Evolutionary conservation across 2,329 filamentous ascomycete species (phyloP).

Genomic region (Falciphora oryzae): DNA sequence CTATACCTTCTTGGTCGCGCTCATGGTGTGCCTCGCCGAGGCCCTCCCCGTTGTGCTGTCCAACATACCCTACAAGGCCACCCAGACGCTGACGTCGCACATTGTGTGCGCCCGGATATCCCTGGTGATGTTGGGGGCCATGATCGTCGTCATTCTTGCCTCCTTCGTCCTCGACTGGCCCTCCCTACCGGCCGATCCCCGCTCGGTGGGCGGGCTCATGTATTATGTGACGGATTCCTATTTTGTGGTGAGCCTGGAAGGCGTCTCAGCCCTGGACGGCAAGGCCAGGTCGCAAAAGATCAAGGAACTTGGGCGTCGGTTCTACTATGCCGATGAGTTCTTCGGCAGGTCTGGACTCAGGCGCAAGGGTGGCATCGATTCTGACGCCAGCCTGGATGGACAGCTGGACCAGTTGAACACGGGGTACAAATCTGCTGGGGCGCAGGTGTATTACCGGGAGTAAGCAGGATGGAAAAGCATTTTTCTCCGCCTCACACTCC

Average conservation of each 20-base stretch:
- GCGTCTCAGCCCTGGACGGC: conserved; percentile 20
- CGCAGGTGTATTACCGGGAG: neutral
- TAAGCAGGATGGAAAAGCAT: neutral
- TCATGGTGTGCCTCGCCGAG: conserved; percentile 40
- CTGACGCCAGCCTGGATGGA: conserved; percentile 12
- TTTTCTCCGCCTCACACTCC: no score
- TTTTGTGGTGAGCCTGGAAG: conserved; percentile 23
- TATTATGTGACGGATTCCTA: conserved; percentile 32
- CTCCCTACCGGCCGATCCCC: conserved; percentile 40
- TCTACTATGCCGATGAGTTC: conserved; percentile 25
- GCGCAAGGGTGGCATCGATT: conserved; percentile 20
- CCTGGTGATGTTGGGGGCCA: conserved; percentile 33
- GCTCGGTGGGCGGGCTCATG: conserved; percentile 39
- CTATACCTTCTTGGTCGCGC: conserved; percentile 34
- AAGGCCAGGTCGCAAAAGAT: conserved; percentile 22
- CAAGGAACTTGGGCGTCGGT: conserved; percentile 23
- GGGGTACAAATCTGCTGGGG: neutral
- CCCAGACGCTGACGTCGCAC: conserved; percentile 33
- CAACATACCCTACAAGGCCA: conserved; percentile 41
- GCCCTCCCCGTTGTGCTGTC: conserved; percentile 44
- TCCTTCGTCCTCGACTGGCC: conserved; percentile 38
- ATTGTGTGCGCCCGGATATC: conserved; percentile 34
- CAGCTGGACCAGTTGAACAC: neutral
- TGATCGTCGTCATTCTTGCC: conserved; percentile 33
- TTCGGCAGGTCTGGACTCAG: conserved; percentile 19